Conservation (phyloP, 129 eudicot species). For the Pulicaria dysenterica region DNA sequence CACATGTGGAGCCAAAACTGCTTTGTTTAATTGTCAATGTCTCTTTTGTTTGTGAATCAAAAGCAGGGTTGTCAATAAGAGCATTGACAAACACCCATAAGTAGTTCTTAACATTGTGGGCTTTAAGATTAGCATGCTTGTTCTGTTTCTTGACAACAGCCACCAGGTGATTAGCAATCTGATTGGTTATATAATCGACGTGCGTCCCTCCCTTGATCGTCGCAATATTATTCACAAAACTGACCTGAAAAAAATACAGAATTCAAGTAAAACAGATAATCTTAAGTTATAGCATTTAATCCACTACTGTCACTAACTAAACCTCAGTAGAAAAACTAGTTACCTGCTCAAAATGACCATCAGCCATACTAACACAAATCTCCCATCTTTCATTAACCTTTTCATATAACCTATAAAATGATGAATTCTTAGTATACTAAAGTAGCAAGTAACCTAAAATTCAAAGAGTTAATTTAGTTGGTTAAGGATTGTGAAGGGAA, state of each 20-base stretch:
- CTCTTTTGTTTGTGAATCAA: slow-evolving; percentile 98
- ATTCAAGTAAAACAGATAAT: not conserved
- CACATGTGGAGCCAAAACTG: slow-evolving; percentile 90
- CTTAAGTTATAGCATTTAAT: not conserved
- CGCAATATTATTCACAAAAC: slow-evolving; percentile 85
- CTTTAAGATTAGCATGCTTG: slow-evolving; percentile 55
- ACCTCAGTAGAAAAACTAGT: not conserved
- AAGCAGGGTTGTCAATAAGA: slow-evolving; percentile 97
- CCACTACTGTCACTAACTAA: not conserved
- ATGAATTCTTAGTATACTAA: slow-evolving; percentile 8
- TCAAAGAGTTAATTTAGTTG: too few species aligned
- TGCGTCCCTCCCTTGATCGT: slow-evolving; percentile 97
- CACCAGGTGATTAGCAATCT: slow-evolving; percentile 63
- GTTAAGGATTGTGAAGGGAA: slow-evolving; percentile 1
- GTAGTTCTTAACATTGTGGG: slow-evolving; percentile 77
- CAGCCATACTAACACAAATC: slow-evolving; percentile 70
- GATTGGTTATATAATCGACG: slow-evolving; percentile 83
- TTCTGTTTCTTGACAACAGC: slow-evolving; percentile 58
- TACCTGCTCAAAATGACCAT: slow-evolving; percentile 98
- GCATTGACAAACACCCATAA: slow-evolving; percentile 97
- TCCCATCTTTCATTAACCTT: slow-evolving; percentile 83
- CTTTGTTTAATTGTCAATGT: slow-evolving; percentile 75
- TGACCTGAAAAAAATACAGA: slow-evolving; percentile 61
- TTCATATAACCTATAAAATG: slow-evolving; percentile 48
- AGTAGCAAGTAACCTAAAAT: not conserved